A percentile compares a stretch with the other conserved stretches of the same genome.
Conservation (phyloP, 805 yeast genomes). For the Yamadazyma sp. region DNA sequence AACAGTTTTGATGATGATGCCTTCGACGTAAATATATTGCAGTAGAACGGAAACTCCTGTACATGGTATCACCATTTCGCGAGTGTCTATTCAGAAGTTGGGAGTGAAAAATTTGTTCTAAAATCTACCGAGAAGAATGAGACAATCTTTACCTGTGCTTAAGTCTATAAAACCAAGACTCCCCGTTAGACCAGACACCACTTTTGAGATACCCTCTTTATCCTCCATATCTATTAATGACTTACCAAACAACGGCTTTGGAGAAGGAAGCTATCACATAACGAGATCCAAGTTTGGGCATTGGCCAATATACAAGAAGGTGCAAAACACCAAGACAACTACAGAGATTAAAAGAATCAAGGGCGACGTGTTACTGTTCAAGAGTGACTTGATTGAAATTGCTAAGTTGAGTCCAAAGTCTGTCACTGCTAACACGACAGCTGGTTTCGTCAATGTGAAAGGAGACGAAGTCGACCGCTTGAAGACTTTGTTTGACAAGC, state of each 20-base stretch:
- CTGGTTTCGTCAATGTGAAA: constrained; percentile 40
- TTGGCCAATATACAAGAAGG: constrained; percentile 78
- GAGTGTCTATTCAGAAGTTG: not conserved
- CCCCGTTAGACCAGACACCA: constrained; percentile 13
- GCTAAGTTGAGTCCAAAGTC: constrained; percentile 45
- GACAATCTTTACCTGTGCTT: constrained; percentile 21
- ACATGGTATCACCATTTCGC: constrained; percentile 3
- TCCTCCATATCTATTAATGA: constrained; percentile 23
- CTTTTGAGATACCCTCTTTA: constrained; percentile 31
- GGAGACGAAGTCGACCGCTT: constrained; percentile 38
- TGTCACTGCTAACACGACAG: constrained; percentile 30
- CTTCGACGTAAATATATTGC: too few relatives aligned
- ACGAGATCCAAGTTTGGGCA: constrained; percentile 60
- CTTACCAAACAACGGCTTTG: constrained; percentile 36
- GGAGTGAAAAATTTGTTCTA: constrained; percentile 3
- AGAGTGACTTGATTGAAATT: constrained; percentile 60
- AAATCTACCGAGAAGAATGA: constrained; percentile 22
- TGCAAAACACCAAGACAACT: constrained; percentile 60
- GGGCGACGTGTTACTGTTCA: constrained; percentile 67
- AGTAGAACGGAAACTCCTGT: too few relatives aligned
- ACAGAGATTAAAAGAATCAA: constrained; percentile 72
- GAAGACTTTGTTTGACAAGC: constrained; percentile 26
- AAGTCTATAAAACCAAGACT: constrained; percentile 24
- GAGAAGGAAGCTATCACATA: constrained; percentile 39
- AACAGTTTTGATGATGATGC: too few relatives aligned